Evolutionary conservation across 176 grass and related monocot genomes (phyloP), one percentile per base, ranked within the genome.

Genomic region (Tillandsia fasciculata): DNA sequence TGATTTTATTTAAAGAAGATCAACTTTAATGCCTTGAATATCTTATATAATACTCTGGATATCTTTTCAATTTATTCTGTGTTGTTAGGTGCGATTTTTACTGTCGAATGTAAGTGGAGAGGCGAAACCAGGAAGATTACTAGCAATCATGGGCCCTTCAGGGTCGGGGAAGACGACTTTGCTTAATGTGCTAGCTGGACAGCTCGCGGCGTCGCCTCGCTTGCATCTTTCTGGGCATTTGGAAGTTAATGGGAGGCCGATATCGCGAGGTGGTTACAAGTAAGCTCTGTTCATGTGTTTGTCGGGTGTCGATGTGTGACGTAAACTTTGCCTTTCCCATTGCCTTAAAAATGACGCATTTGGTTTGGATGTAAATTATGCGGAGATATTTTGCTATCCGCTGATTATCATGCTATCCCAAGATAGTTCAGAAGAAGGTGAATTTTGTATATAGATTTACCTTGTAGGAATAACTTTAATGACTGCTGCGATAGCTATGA

Each of bases 81-180:
- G 28, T 52, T 64, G 2, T 15, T 61, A 96, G 92, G 76, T 84
- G 33, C 91, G 89, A 82, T 97, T 97, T 77, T 33, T 97, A 67
- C 74, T 97, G 69, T 83, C 86, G 24, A 92, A 87, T 79, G 66
- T 90, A 33, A 85, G 79, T 0, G 93, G 93, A 9, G 81, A 90
- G 82, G 93, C 89, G 0, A 97, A 85, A 76, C 84, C 93, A 0
- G 93, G 93, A 72, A 81, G 86, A 73, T 76, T 97, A 66, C 64
- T 92, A 3, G 89, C 89, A 26, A 79, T 97, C 59, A 97, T 97
- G 93, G 93, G 93, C 33, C 86, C 94, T 1, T 92, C 94, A 0
- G 94, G 94, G 2, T 92, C 94, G 0, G 89, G 94, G 24, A 97
- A 97, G 78, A 92, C 94, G 2, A 92, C 94, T 12, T 76, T 92